Conservation (phyloP, 2,329 filamentous ascomycete species). For the Ustilaginoidea virens region DNA sequence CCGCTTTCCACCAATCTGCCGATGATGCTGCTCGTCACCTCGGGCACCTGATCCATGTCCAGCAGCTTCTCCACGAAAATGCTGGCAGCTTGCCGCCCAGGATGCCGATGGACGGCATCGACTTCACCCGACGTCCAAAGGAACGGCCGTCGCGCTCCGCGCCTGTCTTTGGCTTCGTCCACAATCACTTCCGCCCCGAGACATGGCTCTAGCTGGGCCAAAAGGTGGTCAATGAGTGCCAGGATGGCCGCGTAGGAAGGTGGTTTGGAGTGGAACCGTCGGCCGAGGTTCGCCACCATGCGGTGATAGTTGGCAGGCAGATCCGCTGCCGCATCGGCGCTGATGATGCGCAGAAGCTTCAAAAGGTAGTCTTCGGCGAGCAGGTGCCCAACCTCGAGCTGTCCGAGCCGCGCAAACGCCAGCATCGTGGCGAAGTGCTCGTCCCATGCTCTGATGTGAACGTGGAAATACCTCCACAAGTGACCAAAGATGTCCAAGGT, state of each 20-base stretch:
- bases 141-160: constrained; percentile 20
- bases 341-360: constrained; percentile 42
- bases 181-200: constrained; percentile 20
- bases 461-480: constrained; percentile 49
- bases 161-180: constrained; percentile 23
- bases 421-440: constrained; percentile 60
- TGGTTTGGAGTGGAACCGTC: constrained; percentile 32
- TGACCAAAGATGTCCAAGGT: constrained; percentile 33
- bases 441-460: constrained; percentile 51
- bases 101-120: constrained; percentile 26
- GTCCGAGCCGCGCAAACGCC: constrained; percentile 48
- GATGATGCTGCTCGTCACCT: constrained; percentile 40
- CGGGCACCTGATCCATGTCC: constrained; percentile 39
- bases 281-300: constrained; percentile 35
- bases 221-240: constrained; percentile 28
- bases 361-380: constrained; percentile 46
- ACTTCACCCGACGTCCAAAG: constrained; percentile 32
- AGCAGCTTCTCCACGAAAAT: constrained; percentile 54
- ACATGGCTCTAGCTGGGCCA: constrained; percentile 25
- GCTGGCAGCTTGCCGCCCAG: constrained; percentile 18
- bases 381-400: constrained; percentile 39
- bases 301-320: constrained; percentile 38
- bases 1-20: constrained; percentile 37
- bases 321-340: constrained; percentile 38
- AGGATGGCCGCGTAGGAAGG: constrained; percentile 40